phyloP scores from a whole-genome alignment of 192 early-diverging fungal species.

The Linderina pennispora region DNA sequence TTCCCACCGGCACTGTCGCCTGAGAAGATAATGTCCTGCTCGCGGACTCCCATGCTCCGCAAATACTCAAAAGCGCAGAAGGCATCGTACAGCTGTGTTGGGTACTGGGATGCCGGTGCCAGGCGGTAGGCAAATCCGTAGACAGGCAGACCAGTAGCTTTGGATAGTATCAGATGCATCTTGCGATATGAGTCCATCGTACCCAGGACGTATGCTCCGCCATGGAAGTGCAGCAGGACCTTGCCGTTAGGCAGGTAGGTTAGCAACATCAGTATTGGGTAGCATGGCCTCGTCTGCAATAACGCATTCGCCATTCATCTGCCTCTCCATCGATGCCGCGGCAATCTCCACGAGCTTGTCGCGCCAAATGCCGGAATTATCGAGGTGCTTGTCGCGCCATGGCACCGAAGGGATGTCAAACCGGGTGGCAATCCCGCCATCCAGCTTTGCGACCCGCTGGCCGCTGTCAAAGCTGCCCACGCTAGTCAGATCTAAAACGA shows the following conservation, averaged over 20 bases:
- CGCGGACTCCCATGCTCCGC: slow-evolving; percentile 4
- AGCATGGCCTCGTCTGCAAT: no score
- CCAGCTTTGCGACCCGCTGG: not conserved
- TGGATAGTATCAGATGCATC: slow-evolving; percentile 44
- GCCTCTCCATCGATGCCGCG: not conserved
- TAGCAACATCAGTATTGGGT: no score
- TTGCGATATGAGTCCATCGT: slow-evolving; percentile 30
- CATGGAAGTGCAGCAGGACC: slow-evolving; percentile 67
- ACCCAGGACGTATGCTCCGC: slow-evolving; percentile 59
- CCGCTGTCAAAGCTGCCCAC: not conserved
- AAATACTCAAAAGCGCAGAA: slow-evolving; percentile 68
- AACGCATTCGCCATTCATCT: slow-evolving; percentile 9
- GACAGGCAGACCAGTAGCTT: slow-evolving; percentile 21
- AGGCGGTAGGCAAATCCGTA: slow-evolving; percentile 70
- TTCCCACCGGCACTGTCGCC: slow-evolving; percentile 47
- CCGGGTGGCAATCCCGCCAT: not conserved
- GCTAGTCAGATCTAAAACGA: no score
- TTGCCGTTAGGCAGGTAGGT: no score
- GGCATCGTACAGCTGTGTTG: slow-evolving; percentile 74
- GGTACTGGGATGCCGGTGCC: slow-evolving; percentile 75
- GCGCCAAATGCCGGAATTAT: slow-evolving; percentile 6
- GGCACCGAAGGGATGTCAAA: not conserved
- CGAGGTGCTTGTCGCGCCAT: not conserved
- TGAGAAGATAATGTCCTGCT: slow-evolving; percentile 15
- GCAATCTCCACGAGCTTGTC: slow-evolving; percentile 1